These are phyloP conservation scores for Hypomyces perniciosus DNA, from an alignment of 2,329 filamentous ascomycete genomes.

Conservation along the genomic window DNA sequence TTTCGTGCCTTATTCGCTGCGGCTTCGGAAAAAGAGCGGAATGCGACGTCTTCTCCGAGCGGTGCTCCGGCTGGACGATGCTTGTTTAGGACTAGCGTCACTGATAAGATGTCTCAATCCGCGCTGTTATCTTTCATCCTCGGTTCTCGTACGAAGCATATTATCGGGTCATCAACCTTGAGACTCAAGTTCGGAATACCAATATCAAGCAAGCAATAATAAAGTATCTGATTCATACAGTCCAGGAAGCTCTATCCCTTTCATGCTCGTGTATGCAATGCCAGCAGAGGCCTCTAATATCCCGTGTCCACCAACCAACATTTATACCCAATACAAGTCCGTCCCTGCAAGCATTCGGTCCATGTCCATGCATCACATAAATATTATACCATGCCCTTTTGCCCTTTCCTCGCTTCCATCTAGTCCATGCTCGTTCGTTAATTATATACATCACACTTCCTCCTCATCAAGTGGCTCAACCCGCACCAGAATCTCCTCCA, in stretches of 20 bases:
- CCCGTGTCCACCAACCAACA: background rate
- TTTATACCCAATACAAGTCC: background rate
- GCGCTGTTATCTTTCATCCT: too few species aligned
- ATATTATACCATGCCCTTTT: too few species aligned
- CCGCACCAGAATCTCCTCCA: slow-evolving; percentile 89
- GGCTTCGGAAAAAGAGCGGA: slow-evolving; percentile 12
- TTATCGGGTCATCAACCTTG: background rate
- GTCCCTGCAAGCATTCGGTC: too few species aligned
- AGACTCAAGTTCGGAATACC: background rate
- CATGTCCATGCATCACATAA: too few species aligned
- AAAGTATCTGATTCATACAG: too few species aligned
- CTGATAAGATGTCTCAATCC: too few species aligned
- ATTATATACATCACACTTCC: slow-evolving; percentile 30
- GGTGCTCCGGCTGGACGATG: background rate
- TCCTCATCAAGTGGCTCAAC: slow-evolving; percentile 82
- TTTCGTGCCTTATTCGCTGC: slow-evolving; percentile 4
- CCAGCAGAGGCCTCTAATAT: background rate
- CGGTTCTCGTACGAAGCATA: too few species aligned
- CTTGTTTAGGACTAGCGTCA: slow-evolving; percentile 1
- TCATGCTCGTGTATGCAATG: background rate
- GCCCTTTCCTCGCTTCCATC: background rate
- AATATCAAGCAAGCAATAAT: too few species aligned
- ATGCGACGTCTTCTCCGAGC: slow-evolving; percentile 20
- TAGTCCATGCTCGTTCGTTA: slow-evolving; percentile 2
- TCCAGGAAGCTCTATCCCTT: background rate